Evolutionary conservation across 2,329 filamentous ascomycete genomes (phyloP).

Genomic region (Pseudogymnoascus sp.): DNA sequence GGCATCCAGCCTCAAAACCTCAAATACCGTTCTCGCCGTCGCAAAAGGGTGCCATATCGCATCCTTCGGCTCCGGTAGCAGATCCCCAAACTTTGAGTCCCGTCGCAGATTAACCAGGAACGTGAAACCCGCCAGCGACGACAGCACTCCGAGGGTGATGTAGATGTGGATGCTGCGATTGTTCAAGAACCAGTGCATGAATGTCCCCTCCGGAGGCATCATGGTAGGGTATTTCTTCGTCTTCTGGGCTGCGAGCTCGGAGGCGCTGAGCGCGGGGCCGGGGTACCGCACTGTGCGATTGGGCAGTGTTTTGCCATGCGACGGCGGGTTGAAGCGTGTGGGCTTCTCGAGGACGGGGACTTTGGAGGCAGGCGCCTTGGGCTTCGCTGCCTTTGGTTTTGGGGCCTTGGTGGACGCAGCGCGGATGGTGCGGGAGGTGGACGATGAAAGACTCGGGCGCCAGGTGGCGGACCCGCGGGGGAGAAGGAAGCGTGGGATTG

Average conservation of each 20-base stretch:
- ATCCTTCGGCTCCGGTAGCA: constrained; percentile 64
- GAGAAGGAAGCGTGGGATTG: constrained; percentile 61
- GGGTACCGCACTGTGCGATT: constrained; percentile 54
- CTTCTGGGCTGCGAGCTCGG: constrained; percentile 58
- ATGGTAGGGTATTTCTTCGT: constrained; percentile 75
- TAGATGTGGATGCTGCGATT: constrained; percentile 67
- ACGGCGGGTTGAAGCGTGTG: constrained; percentile 83
- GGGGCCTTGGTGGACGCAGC: constrained; percentile 28
- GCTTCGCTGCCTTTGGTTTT: constrained; percentile 14
- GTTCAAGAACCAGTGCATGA: constrained; percentile 77
- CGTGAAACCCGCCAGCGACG: constrained; percentile 58
- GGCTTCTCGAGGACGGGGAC: constrained; percentile 75
- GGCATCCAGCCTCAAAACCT: constrained; percentile 70
- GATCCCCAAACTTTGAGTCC: constrained; percentile 69
- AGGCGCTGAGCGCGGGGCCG: constrained; percentile 58
- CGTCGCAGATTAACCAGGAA: constrained; percentile 70
- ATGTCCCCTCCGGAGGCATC: constrained; percentile 76
- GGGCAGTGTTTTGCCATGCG: constrained; percentile 65
- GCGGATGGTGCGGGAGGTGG: constrained; percentile 18
- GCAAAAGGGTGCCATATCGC: constrained; percentile 61
- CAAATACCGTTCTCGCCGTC: constrained; percentile 55
- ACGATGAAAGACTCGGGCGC: constrained; percentile 31
- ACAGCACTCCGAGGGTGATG: constrained; percentile 55
- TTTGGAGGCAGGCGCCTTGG: constrained; percentile 31
- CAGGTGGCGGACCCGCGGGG: constrained; percentile 51